These are phyloP conservation scores for Colletotrichum salicis DNA, from an alignment of 2,329 filamentous ascomycete species.

Conservation along the genomic window DNA sequence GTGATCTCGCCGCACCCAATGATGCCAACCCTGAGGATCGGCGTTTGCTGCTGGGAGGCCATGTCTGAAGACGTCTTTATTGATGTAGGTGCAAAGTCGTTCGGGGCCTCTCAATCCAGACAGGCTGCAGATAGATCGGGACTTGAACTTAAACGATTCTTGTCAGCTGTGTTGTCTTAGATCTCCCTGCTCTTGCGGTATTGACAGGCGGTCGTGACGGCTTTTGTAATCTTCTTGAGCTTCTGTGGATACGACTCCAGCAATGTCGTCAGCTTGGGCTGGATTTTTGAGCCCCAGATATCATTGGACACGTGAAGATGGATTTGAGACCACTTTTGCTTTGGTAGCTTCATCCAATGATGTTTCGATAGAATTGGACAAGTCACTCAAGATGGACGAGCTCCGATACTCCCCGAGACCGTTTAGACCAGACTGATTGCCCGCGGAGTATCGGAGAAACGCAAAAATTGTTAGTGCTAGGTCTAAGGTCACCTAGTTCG, in stretches of 20 bases:
- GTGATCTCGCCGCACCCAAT: slow-evolving; percentile 61
- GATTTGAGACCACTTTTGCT: slow-evolving; percentile 4
- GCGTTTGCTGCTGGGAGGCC: slow-evolving; percentile 3
- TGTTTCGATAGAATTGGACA: not conserved
- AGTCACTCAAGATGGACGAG: not conserved
- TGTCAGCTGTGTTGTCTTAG: not conserved
- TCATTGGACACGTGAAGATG: slow-evolving; percentile 10
- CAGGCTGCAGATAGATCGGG: not conserved
- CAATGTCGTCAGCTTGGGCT: not conserved
- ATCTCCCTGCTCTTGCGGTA: not conserved
- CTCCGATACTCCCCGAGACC: slow-evolving; percentile 16
- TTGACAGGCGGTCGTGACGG: not conserved
- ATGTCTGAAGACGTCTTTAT: not conserved
- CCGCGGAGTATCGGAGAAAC: not conserved
- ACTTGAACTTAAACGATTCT: not conserved
- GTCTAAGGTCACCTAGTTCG: not conserved
- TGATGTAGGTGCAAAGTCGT: not conserved
- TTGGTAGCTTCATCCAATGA: slow-evolving; percentile 15
- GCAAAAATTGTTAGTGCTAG: not conserved
- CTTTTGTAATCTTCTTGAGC: not conserved
- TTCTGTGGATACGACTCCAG: not conserved
- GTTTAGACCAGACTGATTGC: no score
- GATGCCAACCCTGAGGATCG: slow-evolving; percentile 49
- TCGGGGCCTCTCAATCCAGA: not conserved
- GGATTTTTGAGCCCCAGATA: slow-evolving; percentile 3